These are phyloP conservation scores for Symbiodinium pilosum DNA, from an alignment of 73 alveolate species.

Conservation along the genomic window DNA sequence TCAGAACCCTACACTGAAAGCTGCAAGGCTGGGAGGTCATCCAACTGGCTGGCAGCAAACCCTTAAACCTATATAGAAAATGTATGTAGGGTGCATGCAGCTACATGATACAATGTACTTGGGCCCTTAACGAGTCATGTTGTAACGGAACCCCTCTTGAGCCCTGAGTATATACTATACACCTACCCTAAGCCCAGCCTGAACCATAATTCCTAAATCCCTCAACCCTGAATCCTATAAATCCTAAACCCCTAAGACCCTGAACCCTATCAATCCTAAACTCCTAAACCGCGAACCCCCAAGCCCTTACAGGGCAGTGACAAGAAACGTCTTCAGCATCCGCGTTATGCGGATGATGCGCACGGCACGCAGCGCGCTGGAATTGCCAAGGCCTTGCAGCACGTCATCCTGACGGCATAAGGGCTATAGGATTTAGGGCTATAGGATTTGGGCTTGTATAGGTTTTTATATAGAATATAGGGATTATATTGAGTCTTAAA, in stretches of 20 bases:
- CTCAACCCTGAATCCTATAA: background rate
- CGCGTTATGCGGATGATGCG: background rate
- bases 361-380: background rate
- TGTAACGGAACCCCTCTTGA: too few species aligned
- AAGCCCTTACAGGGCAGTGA: background rate
- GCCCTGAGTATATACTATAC: too few species aligned
- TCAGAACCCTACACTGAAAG: too few species aligned
- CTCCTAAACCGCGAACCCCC: background rate
- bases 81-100: too few species aligned
- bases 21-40: too few species aligned
- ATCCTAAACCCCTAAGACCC: background rate
- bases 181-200: too few species aligned
- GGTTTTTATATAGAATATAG: background rate
- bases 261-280: background rate
- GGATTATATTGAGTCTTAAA: background rate
- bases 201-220: background rate
- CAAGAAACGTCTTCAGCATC: conserved; percentile 1
- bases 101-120: too few species aligned
- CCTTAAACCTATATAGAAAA: too few species aligned
- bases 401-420: background rate
- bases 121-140: too few species aligned
- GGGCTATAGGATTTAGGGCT: background rate
- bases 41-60: too few species aligned
- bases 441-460: too few species aligned
- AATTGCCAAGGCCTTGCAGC: background rate